Evolutionary conservation across 2,329 filamentous ascomycete species (phyloP).

Genomic region (Lecanicillium sp.): DNA sequence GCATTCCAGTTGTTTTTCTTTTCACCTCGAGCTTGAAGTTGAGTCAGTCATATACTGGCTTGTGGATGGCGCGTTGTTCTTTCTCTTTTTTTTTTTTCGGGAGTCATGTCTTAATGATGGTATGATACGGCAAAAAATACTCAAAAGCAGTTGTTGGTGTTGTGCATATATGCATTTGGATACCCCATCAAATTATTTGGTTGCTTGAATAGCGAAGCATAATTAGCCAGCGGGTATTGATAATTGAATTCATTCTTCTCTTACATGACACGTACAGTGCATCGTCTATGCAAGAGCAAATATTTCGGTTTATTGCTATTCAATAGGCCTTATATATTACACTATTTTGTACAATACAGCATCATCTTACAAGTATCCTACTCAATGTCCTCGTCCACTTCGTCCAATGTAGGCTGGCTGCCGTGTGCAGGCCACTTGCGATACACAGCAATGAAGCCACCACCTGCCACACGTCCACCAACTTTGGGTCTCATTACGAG

Average conservation of each 20-base stretch:
- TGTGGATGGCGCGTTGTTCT: neutral
- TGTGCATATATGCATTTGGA: constrained; percentile 11
- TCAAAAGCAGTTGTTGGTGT: constrained; percentile 4
- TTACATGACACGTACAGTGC: too few species aligned
- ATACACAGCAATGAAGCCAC: constrained; percentile 35
- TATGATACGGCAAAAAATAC: neutral
- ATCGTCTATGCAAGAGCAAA: too few species aligned
- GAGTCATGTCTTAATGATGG: constrained; percentile 6
- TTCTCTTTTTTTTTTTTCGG: neutral
- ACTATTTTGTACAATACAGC: neutral
- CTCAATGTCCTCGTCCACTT: neutral
- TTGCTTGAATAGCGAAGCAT: constrained; percentile 14
- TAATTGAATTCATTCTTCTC: neutral
- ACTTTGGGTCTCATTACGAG: constrained; percentile 38
- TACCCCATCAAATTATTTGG: constrained; percentile 14
- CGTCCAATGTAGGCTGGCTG: neutral
- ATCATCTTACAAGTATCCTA: neutral
- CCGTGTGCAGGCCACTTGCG: constrained; percentile 26
- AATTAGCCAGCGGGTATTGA: constrained; percentile 13
- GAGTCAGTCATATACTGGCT: too few species aligned
- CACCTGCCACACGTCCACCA: constrained; percentile 33
- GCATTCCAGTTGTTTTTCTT: too few species aligned
- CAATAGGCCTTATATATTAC: neutral
- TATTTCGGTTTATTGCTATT: neutral
- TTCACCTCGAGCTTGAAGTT: too few species aligned